Conservation (phyloP, 306 rosid species). For the Trifolium repens region DNA sequence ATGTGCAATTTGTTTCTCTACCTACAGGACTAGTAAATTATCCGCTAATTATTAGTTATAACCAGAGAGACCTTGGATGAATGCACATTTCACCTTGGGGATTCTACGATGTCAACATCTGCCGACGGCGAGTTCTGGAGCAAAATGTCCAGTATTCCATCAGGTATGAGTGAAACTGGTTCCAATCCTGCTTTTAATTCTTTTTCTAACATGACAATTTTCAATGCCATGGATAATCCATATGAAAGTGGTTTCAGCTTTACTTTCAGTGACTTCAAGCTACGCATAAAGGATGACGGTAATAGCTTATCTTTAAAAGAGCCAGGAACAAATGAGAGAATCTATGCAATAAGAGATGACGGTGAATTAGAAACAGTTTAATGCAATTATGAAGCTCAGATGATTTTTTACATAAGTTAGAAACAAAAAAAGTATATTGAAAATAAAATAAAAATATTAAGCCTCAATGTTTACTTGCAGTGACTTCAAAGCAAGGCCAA, state of each 20-base stretch:
- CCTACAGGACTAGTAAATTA: too few species aligned
- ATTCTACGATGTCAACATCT: too few species aligned
- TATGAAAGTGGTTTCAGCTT: not conserved
- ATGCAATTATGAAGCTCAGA: not conserved
- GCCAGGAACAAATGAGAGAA: conserved; percentile 34
- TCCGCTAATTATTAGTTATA: too few species aligned
- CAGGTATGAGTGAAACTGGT: too few species aligned
- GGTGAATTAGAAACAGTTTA: not conserved
- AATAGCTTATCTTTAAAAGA: conserved; percentile 22
- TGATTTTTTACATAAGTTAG: not conserved
- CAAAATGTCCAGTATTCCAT: too few species aligned
- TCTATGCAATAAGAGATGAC: conserved; percentile 10
- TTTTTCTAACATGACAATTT: not conserved
- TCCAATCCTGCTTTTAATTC: too few species aligned
- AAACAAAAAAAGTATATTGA: not conserved
- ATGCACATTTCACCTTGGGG: too few species aligned
- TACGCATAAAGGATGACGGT: not conserved
- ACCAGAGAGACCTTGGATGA: too few species aligned
- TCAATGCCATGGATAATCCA: not conserved
- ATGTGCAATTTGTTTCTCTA: too few species aligned
- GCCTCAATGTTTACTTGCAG: not conserved
- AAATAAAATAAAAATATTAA: not conserved
- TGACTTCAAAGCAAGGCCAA: not conserved
- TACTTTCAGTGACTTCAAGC: conserved; percentile 20
- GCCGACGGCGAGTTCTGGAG: too few species aligned